Base-by-base conservation (phyloP, 139 green algal species). In the Chlorella sp. region DNA sequence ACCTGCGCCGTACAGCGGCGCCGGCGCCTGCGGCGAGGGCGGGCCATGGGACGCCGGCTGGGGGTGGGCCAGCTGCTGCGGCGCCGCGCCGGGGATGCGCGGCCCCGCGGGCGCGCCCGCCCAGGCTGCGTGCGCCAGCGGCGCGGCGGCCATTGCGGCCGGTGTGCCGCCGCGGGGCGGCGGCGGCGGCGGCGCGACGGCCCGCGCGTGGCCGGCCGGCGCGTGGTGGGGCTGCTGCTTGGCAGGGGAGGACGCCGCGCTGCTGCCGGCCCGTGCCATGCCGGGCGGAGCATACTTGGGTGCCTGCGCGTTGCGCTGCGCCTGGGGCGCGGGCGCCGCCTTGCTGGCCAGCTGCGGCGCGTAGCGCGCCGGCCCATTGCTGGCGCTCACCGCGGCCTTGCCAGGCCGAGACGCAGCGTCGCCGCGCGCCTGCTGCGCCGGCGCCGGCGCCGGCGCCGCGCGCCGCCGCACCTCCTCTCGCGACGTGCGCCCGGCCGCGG, bases 401-500 rank as follows among this genome's bases (percentile, higher is more conserved):
- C 27, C 14, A 0, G 5, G 17, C n/a, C 25, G 41, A 41, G 27
- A 15, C 33, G 11, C 25, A 33, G 51, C 41, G 1, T 41, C 63
- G 42, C 53, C 53, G 15, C 35, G 40, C 63, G 51, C 41, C 59
- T 21, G 48, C 63, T 70, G 63, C 46, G 51, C 55, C 71, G 61
- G 61, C 71, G 53, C 46, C 27, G 25, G 25, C 17, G n/a, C 41
- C 40, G 48, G 48, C 12, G n/a, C 42, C 11, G 43, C n/a, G 8
- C 42, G 40, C 31, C 55, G 62, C 60, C 19, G 36, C 17, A 31
- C 58, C 50, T 64, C 38, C 31, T 66, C 29, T 35, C 29, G 23
- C 9, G 48, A 21, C 7, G 33, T 23, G 14, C 36, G 33, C 21
- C 27, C 71, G 35, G 58, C 43, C n/a, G 61, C 66, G n/a, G 25